Conservation (phyloP, 2,329 filamentous ascomycete species). For the Plectosphaerella sp. region DNA sequence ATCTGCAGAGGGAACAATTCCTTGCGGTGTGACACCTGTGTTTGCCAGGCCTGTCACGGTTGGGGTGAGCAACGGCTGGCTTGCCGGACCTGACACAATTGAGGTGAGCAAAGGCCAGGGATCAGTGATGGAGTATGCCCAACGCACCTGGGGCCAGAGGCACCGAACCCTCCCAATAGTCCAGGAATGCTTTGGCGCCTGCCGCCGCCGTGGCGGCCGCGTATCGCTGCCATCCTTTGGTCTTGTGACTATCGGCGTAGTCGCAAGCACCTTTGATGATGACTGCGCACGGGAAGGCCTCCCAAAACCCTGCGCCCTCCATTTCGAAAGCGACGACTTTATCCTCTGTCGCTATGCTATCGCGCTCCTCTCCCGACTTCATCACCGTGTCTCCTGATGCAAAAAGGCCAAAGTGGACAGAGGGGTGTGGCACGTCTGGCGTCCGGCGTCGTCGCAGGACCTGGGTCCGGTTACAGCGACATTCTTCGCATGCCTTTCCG, state of each 20-base stretch:
- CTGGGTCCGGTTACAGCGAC: slow-evolving; percentile 3
- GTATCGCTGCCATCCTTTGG: slow-evolving; percentile 11
- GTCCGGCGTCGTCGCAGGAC: slow-evolving; percentile 9
- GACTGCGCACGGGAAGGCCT: slow-evolving; percentile 25
- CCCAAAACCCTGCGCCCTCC: slow-evolving; percentile 25
- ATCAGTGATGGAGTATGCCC: no score
- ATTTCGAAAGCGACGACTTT: slow-evolving; percentile 26
- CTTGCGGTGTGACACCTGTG: no score
- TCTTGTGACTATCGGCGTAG: slow-evolving; percentile 33
- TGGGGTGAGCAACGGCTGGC: no score
- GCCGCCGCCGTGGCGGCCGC: slow-evolving; percentile 11
- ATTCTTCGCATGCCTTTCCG: slow-evolving; percentile 6
- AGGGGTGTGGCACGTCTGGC: slow-evolving; percentile 10
- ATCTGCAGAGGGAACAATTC: no score
- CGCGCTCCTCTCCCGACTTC: slow-evolving; percentile 30
- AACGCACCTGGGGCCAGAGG: no score
- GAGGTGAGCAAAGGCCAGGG: no score
- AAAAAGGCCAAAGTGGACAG: slow-evolving; percentile 30
- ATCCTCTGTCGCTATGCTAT: slow-evolving; percentile 20
- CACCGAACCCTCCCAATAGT: neutral
- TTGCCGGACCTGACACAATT: no score
- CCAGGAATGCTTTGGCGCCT: slow-evolving; percentile 7
- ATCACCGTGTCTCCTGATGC: slow-evolving; percentile 35
- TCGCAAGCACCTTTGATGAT: slow-evolving; percentile 32
- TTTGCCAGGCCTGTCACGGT: no score